These are phyloP conservation scores for Alternaria dauci DNA, from an alignment of 2,329 filamentous ascomycete species.

Conservation along the genomic window DNA sequence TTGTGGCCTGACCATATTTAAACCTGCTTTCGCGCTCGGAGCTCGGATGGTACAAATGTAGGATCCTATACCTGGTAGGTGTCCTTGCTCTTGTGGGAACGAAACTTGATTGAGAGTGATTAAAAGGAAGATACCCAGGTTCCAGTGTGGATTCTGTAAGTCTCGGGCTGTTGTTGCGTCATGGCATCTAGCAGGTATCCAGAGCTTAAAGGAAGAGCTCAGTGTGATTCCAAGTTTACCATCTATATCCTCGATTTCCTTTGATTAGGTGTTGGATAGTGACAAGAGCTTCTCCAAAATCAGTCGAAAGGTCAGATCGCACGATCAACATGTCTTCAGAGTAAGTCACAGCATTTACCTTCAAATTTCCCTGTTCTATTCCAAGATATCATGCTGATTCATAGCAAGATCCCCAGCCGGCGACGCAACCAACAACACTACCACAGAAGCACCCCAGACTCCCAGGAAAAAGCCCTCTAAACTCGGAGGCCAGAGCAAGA, in stretches of 20 bases:
- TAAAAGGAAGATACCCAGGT: neutral
- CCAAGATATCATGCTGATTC: neutral
- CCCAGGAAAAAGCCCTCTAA: conserved; percentile 23
- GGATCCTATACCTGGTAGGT: neutral
- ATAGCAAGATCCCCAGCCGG: neutral
- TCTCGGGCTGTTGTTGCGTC: neutral
- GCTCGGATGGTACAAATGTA: neutral
- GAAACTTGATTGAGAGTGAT: neutral
- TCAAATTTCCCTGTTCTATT: neutral
- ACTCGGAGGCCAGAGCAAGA: conserved; percentile 9
- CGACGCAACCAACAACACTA: conserved; percentile 3
- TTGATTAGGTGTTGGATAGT: neutral
- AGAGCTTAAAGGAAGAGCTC: neutral
- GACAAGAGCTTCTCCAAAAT: conserved; percentile 9
- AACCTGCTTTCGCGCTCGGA: conserved; percentile 12
- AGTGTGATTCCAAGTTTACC: neutral
- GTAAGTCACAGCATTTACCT: conserved; percentile 16
- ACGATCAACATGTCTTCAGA: conserved; percentile 25
- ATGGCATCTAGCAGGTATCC: neutral
- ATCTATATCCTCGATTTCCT: neutral
- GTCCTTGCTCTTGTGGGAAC: neutral
- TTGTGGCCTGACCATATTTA: conserved; percentile 5
- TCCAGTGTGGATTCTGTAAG: neutral
- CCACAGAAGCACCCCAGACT: neutral
- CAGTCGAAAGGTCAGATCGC: conserved; percentile 16